Evolutionary conservation across 1,284 basidiomycete genomes (phyloP), one percentile per base, ranked within the genome.

Genomic region (Porphyrellus sp.): DNA sequence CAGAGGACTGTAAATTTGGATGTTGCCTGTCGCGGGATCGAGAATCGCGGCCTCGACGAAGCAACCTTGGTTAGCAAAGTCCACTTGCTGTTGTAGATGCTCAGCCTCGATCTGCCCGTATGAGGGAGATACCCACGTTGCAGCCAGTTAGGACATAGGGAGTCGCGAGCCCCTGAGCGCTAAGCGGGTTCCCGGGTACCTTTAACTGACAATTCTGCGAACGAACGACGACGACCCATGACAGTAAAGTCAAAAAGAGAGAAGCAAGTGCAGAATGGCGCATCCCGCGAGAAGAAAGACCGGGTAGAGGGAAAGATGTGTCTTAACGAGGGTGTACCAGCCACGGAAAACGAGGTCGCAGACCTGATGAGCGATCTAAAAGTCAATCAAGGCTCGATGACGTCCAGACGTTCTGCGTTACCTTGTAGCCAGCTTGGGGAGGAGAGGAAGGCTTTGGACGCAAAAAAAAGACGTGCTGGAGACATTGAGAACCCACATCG

Each of bases 11-110:
- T 63, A 63, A 5, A 67, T 67, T 24, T 65, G 54, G 27, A 68
- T 60, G 24, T 34, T 39, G 9, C 65, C 65, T 15, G 62, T 67
- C 5, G 63, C 49, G 3, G 63, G 65, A 52, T 67, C 62, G 16
- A 67, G 53, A 28, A 64, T 67, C 16, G 59, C 62, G 1, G 63
- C 62, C 41, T 64, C 62, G 8, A 67, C 62, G 21, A 64, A 64
- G 30, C 20, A 34, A 0, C 62, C 62, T 42, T 64, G 23, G 20
- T 63, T 54, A 15, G 64, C 55, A 45, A 67, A 64, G 41, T 64
- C 52, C 6, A 67, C 4, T 67, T 64, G 62, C 62, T 63, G 18
- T 41, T 25, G 27, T 23, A 16, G 15, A 27, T 6, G 11, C 4
- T 59, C 18, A 45, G 35, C n/a, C 24, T n/a, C 20, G 20, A 33